A percentile compares a stretch with the other conserved stretches of the same genome.
Evolutionary conservation across 2,329 filamentous ascomycete genomes (phyloP).

Genomic region (Aspergillus texensis): DNA sequence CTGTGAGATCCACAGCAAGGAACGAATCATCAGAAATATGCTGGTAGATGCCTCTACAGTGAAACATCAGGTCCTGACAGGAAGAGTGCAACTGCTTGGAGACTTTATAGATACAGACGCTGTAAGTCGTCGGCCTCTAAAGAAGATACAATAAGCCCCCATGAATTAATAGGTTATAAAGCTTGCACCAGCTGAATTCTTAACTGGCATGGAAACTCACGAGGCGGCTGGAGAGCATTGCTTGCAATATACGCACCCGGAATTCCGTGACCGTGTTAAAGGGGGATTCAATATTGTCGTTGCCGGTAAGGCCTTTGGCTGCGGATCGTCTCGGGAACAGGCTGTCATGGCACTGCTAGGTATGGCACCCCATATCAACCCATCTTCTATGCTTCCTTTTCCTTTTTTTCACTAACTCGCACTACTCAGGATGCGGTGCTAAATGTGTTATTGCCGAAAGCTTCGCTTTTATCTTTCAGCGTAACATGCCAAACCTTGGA

Average conservation of each 20-base stretch:
- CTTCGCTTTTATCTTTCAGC: conserved; percentile 51
- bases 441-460: conserved; percentile 49
- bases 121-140: conserved; percentile 24
- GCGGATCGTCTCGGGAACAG: conserved; percentile 50
- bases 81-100: conserved; percentile 45
- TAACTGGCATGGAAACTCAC: conserved; percentile 33
- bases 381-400: not conserved
- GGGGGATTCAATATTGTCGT: conserved; percentile 47
- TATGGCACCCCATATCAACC: not conserved
- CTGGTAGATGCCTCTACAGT: not conserved
- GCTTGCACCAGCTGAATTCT: conserved; percentile 45
- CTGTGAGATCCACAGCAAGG: not conserved
- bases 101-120: conserved; percentile 50
- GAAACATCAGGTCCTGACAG: conserved; percentile 20
- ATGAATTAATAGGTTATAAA: conserved; percentile 10
- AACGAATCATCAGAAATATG: not conserved
- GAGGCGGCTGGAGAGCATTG: conserved; percentile 44
- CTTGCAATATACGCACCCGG: conserved; percentile 44
- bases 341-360: conserved; percentile 47
- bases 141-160: not conserved
- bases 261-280: conserved; percentile 42
- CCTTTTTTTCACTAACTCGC: not conserved
- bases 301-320: conserved; percentile 51
- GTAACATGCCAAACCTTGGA: conserved; percentile 51
- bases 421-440: conserved; percentile 28